Conservation (phyloP, 345 rosid species). For the Lumnitzera littorea region DNA sequence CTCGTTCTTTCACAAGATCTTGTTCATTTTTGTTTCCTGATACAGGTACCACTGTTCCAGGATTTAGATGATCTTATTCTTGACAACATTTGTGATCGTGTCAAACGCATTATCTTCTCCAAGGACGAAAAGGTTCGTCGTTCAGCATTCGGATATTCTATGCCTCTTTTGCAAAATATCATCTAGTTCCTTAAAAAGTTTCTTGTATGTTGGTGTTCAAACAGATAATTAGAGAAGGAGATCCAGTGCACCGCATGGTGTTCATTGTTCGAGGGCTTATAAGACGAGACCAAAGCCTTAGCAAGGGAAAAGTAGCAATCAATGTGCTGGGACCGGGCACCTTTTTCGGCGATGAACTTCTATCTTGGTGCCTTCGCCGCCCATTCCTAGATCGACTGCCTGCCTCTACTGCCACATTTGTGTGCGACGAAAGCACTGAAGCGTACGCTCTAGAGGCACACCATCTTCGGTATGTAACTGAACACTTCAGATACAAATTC, state of each 20-base stretch:
- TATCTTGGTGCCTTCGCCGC: conserved; percentile 56
- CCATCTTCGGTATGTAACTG: conserved; percentile 39
- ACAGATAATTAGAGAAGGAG: conserved; percentile 60
- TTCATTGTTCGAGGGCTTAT: conserved; percentile 41
- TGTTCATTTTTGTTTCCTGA: background rate
- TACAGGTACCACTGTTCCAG: conserved; percentile 53
- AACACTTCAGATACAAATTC: conserved; percentile 54
- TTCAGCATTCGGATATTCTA: background rate
- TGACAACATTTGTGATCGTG: conserved; percentile 52
- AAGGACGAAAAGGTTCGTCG: conserved; percentile 44
- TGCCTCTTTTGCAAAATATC: background rate
- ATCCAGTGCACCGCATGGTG: conserved; percentile 48
- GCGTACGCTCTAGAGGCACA: conserved; percentile 43
- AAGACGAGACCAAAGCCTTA: conserved; percentile 38
- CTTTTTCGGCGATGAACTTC: conserved; percentile 58
- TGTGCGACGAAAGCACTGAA: conserved; percentile 33
- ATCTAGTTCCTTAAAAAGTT: background rate
- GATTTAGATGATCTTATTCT: conserved; percentile 51
- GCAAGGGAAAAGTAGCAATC: conserved; percentile 38
- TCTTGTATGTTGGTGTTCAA: background rate
- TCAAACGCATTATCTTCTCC: conserved; percentile 43
- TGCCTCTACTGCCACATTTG: conserved; percentile 49
- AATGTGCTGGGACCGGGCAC: conserved; percentile 43
- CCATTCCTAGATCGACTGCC: conserved; percentile 47
- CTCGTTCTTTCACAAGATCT: too few relatives aligned